phyloP scores from a whole-genome alignment of 2,329 filamentous ascomycete genomes.

The Neospermospora avenae region DNA sequence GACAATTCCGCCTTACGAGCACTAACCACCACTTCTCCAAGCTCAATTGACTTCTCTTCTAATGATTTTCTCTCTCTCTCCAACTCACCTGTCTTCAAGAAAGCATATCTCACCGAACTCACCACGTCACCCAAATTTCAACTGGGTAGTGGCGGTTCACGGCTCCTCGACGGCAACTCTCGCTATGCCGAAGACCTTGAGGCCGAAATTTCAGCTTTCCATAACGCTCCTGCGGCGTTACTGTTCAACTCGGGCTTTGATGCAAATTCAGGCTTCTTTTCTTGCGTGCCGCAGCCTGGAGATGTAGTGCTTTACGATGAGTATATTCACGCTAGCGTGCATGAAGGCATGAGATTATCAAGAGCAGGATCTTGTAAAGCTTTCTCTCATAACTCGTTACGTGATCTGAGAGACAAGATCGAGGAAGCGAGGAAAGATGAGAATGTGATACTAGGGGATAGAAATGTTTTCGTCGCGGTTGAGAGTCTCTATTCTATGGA shows the following conservation, averaged over 20 bases:
- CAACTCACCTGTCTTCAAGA: constrained; percentile 18
- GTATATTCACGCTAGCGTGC: constrained; percentile 61
- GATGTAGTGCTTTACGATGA: constrained; percentile 62
- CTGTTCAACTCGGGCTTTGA: constrained; percentile 59
- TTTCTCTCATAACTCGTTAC: constrained; percentile 57
- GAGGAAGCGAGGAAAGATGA: constrained; percentile 27
- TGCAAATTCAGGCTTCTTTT: constrained; percentile 50
- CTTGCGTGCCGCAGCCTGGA: constrained; percentile 48
- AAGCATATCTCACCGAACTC: constrained; percentile 21
- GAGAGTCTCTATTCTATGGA: constrained; percentile 49
- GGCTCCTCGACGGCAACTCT: constrained; percentile 64
- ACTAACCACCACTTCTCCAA: constrained; percentile 58
- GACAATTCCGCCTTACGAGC: constrained; percentile 38
- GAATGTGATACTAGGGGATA: constrained; percentile 29
- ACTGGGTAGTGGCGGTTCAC: constrained; percentile 47
- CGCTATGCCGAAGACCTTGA: constrained; percentile 58
- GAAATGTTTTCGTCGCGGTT: constrained; percentile 40
- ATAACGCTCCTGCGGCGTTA: constrained; percentile 53
- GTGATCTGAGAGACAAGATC: constrained; percentile 33
- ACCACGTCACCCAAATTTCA: constrained; percentile 14
- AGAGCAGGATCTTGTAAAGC: constrained; percentile 39
- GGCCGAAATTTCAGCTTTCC: constrained; percentile 54
- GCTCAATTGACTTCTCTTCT: constrained; percentile 48
- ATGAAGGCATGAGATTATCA: constrained; percentile 43
- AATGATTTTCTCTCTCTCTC: constrained; percentile 32